Base-by-base conservation (phyloP, 768 basidiomycete species). In the Gloeophyllum trabeum region DNA sequence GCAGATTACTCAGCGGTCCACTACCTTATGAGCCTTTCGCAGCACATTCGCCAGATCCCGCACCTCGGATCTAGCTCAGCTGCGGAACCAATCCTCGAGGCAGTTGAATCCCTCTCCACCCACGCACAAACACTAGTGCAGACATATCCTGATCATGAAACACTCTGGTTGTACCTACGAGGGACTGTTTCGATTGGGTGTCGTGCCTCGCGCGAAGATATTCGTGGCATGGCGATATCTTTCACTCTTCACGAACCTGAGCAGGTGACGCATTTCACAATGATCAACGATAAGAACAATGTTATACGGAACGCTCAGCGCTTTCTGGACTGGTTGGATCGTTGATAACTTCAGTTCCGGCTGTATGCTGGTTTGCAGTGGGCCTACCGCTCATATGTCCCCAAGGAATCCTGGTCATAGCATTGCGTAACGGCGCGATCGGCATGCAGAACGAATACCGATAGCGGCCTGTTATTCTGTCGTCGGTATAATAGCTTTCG, bases 1-100 rank as follows among this genome's bases (percentile, higher is more conserved):
- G 76, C 77, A 20, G 83, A 86, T 54, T 73, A 76, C 52, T 76
- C 78, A 36, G 74, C 81, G 3, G 64, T 76, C 30, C 71, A 82
- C 47, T 74, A 73, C 45, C 55, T 75, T 30, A 67, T 66, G 47
- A 54, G 54, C 23, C 49, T 76, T n/a, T 53, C 61, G n/a, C 14
- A 38, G 13, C 16, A 32, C 16, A 10, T 32, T 10, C 28, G 28
- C 16, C 28, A 32, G 16, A 10, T 32, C 10, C 28, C 79, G n/a
- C n/a, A n/a, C n/a, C n/a, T n/a, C n/a, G n/a, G n/a, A n/a, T n/a
- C n/a, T n/a, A n/a, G n/a, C n/a, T n/a, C n/a, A n/a, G n/a, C n/a
- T n/a, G n/a, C n/a, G n/a, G n/a, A n/a, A n/a, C n/a, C n/a, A n/a
- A n/a, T n/a, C n/a, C n/a, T n/a, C n/a, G n/a, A n/a, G n/a, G n/a